These are phyloP conservation scores for Cryptosporidium tyzzeri DNA, from an alignment of 169 alveolate species.

Conservation along the genomic window DNA sequence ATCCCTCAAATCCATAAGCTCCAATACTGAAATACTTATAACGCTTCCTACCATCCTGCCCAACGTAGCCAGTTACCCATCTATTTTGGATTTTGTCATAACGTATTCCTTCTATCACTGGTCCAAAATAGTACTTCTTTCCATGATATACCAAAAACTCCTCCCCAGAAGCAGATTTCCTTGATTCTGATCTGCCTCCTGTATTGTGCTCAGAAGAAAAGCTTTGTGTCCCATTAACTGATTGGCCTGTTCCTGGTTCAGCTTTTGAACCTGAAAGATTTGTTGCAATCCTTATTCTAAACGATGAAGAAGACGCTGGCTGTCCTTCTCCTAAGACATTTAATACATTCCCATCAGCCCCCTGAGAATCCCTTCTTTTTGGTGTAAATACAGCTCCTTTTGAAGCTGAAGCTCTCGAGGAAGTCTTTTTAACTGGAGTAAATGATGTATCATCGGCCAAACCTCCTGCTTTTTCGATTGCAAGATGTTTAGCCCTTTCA, in stretches of 20 bases:
- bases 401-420: constrained; percentile 1
- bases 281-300: constrained; percentile 55
- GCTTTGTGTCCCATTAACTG: background rate
- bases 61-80: constrained; percentile 74
- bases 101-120: constrained; percentile 70
- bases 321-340: constrained; percentile 3
- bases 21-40: constrained; percentile 73
- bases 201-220: constrained; percentile 10
- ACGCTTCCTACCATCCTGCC: constrained; percentile 73
- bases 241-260: background rate
- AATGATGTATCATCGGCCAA: constrained; percentile 30
- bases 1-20: constrained; percentile 75
- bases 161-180: constrained; percentile 34
- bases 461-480: constrained; percentile 66
- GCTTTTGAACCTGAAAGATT: constrained; percentile 12
- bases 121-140: constrained; percentile 72
- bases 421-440: constrained; percentile 47
- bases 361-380: constrained; percentile 16
- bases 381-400: constrained; percentile 20
- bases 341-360: background rate
- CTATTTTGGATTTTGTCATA: constrained; percentile 68
- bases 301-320: constrained; percentile 26
- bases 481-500: constrained; percentile 56
- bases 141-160: constrained; percentile 67
- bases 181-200: constrained; percentile 40